A percentile compares a stretch with the other conserved stretches of the same genome.
Evolutionary conservation across 805 yeast genomes (phyloP).

Genomic region (Metschnikowia baotianmanensis): DNA sequence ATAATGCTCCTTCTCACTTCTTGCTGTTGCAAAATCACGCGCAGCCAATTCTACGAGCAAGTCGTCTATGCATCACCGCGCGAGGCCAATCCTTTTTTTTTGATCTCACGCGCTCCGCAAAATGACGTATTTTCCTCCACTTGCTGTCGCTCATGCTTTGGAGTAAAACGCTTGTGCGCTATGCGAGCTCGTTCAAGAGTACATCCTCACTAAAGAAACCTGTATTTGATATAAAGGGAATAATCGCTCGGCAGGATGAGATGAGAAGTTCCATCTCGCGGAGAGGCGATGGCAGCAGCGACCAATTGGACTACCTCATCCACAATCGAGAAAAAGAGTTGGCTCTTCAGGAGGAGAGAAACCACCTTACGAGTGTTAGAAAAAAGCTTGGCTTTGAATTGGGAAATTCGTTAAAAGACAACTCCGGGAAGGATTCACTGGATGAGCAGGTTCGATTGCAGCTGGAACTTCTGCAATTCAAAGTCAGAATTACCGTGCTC

Average conservation of each 20-base stretch:
- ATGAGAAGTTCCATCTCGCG: constrained; percentile 30
- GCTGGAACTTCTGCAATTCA: constrained; percentile 23
- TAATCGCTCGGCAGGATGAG: constrained; percentile 14
- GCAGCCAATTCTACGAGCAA: too few relatives aligned
- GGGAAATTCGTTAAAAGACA: constrained; percentile 22
- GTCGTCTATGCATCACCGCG: background rate
- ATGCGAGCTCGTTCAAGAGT: constrained; percentile 18
- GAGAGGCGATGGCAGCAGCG: constrained; percentile 22
- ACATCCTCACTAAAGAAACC: constrained; percentile 18
- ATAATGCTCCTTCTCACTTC: too few relatives aligned
- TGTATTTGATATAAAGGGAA: constrained; percentile 15
- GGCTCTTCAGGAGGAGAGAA: constrained; percentile 23
- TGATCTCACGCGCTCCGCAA: background rate
- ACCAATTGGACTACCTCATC: constrained; percentile 26
- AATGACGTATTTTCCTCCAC: too few relatives aligned
- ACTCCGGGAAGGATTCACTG: constrained; percentile 4
- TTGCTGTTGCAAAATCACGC: too few relatives aligned
- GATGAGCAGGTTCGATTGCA: constrained; percentile 14
- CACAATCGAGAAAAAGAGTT: constrained; percentile 26
- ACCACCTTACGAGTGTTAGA: constrained; percentile 28
- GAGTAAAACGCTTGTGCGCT: constrained; percentile 4
- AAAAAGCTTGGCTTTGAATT: constrained; percentile 26
- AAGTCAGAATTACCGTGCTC: constrained; percentile 25
- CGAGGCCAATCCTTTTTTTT: background rate
- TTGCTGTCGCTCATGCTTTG: constrained; percentile 3